Percentiles rank a stretch among this genome's conserved stretches.
Conservation (phyloP, 2,329 filamentous ascomycete genomes). For the Xylaria sp. region DNA sequence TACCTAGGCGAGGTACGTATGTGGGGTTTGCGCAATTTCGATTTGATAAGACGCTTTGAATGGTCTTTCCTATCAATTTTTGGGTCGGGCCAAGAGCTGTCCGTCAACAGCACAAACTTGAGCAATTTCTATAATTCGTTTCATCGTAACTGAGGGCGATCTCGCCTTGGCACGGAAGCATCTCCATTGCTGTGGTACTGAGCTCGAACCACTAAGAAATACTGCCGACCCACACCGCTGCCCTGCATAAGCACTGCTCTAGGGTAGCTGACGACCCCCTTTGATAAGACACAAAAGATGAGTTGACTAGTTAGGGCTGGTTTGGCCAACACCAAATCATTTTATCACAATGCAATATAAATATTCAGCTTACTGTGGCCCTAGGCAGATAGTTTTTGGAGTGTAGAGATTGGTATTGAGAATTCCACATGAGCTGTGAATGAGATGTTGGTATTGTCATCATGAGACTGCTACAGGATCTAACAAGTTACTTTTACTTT, state of each 20-base stretch:
- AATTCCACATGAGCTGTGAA: not conserved
- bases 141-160: not conserved
- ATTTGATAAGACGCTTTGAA: not conserved
- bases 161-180: slow-evolving; percentile 3
- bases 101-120: not conserved
- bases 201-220: slow-evolving; percentile 24
- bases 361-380: too few species aligned
- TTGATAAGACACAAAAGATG: too few species aligned
- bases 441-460: not conserved
- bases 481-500: slow-evolving; percentile 29
- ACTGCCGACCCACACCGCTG: slow-evolving; percentile 38
- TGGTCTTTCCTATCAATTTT: not conserved
- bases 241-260: not conserved
- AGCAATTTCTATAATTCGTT: not conserved
- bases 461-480: not conserved
- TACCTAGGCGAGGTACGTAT: not conserved
- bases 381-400: not conserved
- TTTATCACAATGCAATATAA: not conserved
- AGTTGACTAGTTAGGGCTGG: too few species aligned
- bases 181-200: slow-evolving; percentile 12
- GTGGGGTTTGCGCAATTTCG: not conserved
- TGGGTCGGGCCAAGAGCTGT: not conserved
- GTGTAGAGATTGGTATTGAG: not conserved
- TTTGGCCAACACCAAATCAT: too few species aligned
- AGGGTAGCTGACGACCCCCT: slow-evolving; percentile 1